Conservation (phyloP, 1,284 basidiomycete genomes). For the Cryptococcus deneoformans region DNA sequence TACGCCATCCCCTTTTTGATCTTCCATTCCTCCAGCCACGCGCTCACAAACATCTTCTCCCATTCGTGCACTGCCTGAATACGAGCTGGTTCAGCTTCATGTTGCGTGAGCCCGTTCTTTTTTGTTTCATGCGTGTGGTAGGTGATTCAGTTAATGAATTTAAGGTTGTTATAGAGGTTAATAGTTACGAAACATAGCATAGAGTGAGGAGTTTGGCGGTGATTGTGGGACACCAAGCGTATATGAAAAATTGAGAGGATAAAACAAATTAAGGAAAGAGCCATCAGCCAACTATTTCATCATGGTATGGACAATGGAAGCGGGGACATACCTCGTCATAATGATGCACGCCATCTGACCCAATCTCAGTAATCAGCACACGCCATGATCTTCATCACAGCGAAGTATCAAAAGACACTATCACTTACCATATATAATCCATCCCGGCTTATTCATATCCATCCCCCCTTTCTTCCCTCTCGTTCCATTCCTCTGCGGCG, state of each 20-base stretch:
- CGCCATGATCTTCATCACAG: background rate
- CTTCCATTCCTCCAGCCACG: slow-evolving; percentile 71
- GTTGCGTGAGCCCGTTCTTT: slow-evolving; percentile 68
- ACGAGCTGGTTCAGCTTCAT: slow-evolving; percentile 66
- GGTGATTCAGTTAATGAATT: too few species aligned
- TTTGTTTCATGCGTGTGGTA: too few species aligned
- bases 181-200: too few species aligned
- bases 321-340: slow-evolving; percentile 60
- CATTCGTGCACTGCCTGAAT: slow-evolving; percentile 78
- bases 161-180: too few species aligned
- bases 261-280: too few species aligned
- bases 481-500: slow-evolving; percentile 72
- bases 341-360: slow-evolving; percentile 76
- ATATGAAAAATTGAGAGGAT: too few species aligned
- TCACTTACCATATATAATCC: slow-evolving; percentile 74
- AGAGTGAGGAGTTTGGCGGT: too few species aligned
- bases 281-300: background rate
- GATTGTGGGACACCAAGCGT: too few species aligned
- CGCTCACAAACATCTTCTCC: slow-evolving; percentile 73
- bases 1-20: slow-evolving; percentile 18
- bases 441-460: slow-evolving; percentile 73
- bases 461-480: slow-evolving; percentile 64
- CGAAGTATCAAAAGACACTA: background rate
- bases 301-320: background rate
- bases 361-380: slow-evolving; percentile 19